Evolutionary conservation across 345 rosid genomes (phyloP).

Genomic region (Eucalyptus cloeziana): DNA sequence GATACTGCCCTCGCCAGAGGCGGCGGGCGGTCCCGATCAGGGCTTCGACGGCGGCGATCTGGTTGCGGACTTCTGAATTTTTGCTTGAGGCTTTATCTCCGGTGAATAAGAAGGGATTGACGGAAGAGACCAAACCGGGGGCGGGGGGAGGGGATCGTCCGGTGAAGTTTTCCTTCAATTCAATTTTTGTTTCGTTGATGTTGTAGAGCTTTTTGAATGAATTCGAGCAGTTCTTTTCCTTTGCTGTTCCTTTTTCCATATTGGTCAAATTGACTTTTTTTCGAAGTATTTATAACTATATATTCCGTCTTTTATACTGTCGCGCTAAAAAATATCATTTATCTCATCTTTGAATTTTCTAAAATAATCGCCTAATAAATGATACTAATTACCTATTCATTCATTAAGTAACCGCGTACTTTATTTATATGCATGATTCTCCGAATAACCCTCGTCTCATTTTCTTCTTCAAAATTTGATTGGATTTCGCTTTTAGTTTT

Average conservation of each 20-base stretch:
- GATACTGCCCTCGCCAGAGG: conserved; percentile 49
- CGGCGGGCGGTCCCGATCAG: not conserved
- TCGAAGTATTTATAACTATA: not conserved
- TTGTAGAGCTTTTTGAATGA: not conserved
- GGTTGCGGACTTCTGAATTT: not conserved
- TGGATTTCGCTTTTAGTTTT: too few relatives aligned
- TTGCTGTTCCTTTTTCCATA: not conserved
- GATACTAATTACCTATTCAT: too few relatives aligned
- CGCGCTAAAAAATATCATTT: not conserved
- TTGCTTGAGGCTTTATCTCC: not conserved
- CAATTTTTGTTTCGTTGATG: not conserved
- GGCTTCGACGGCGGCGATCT: not conserved
- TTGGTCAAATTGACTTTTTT: not conserved
- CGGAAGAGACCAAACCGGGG: not conserved
- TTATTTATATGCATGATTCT: not conserved
- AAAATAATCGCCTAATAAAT: not conserved
- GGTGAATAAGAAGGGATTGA: not conserved
- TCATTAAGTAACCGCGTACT: not conserved
- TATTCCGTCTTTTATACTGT: not conserved
- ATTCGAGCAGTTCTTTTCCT: not conserved
- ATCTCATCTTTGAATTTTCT: not conserved
- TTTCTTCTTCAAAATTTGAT: not conserved
- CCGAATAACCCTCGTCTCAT: not conserved
- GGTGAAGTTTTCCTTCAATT: not conserved
- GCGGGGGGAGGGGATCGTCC: not conserved